Evolutionary conservation across 148 eudicot genomes (phyloP), one percentile per base, ranked within the genome.

Genomic region (Bassia scoparia): DNA sequence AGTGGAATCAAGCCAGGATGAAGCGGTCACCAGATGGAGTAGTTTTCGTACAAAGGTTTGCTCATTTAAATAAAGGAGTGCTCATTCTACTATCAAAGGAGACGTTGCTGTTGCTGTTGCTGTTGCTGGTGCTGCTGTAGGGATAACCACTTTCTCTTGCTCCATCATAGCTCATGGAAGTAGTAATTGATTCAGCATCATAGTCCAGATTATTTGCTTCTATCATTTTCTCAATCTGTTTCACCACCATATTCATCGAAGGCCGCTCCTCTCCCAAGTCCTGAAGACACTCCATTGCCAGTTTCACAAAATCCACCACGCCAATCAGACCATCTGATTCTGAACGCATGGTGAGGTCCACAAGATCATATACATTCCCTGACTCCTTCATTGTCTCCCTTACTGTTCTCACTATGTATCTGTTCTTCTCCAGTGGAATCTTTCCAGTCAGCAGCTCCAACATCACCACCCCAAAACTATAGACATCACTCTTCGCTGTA

Each of bases 401-500:
- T 76, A 89, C 85, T 68, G 76, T 84, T 71, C 81, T 67, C 31
- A 89, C 91, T n/a, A 87, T 83, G 75, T 89, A 83, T 24, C 35
- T 86, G 34, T 87, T 87, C 76, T 84, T 86, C 78, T 86, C 88
- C 31, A 89, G 75, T 9, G 90, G 89, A 16, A 11, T 29, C 74
- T 71, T 88, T 79, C 86, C 86, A 15, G 96, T 90, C 43, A 90
- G 60, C 29, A 88, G 77, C 80, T 88, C 92, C 30, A 88, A 55
- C 77, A 88, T 72, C 59, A 84, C 75, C 31, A 88, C 85, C 30
- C 89, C 88, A 21, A 77, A 88, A 72, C 92, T 84, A 34, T 88
- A 88, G 7, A 86, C 85, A 43, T 86, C 92, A 50, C 88, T 90
- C 81, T 86, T 86, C 74, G 88, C 92, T 0, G 89, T 88, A 53